Conservation (phyloP, 83 land plant genomes). For the Picea engelmannii region DNA sequence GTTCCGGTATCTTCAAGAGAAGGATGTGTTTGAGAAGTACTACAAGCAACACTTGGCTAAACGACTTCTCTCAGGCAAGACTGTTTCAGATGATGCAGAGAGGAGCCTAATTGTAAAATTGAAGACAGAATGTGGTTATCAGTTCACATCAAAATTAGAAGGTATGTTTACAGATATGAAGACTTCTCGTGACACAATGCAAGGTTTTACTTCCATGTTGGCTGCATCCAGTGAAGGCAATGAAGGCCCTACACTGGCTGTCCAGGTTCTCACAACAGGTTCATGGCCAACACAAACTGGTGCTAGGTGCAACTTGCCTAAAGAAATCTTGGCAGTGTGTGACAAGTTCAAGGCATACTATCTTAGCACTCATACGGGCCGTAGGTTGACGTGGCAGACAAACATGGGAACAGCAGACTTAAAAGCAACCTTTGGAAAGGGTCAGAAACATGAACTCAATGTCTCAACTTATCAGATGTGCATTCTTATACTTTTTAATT, state of each 20-base stretch:
- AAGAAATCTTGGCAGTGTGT: conserved; percentile 80
- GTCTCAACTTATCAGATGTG: conserved; percentile 98
- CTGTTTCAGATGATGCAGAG: conserved; percentile 98
- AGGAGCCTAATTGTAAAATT: conserved; percentile 92
- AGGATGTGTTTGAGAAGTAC: conserved; percentile 98
- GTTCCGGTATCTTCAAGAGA: conserved; percentile 96
- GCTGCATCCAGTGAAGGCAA: conserved; percentile 46
- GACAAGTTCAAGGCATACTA: conserved; percentile 86
- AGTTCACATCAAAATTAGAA: conserved; percentile 96
- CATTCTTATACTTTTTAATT: conserved; percentile 87
- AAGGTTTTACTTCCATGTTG: conserved; percentile 69
- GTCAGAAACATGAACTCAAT: conserved; percentile 92
- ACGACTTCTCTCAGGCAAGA: conserved; percentile 91
- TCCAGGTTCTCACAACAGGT: conserved; percentile 96
- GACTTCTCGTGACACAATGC: conserved; percentile 95
- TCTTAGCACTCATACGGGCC: conserved; percentile 91
- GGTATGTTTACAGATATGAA: conserved; percentile 99
- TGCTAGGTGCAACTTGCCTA: conserved; percentile 81
- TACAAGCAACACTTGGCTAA: conserved; percentile 98
- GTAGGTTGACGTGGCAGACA: conserved; percentile 96
- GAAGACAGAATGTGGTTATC: conserved; percentile 99
- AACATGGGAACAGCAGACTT: conserved; percentile 98
- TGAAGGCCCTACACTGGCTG: conserved; percentile 79
- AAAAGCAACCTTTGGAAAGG: conserved; percentile 88
- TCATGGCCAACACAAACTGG: conserved; percentile 98